A percentile compares a stretch with the other conserved stretches of the same genome.
These are phyloP conservation scores for Neurospora sp. DNA, from an alignment of 495 filamentous ascomycete genomes.

Conservation along the genomic window DNA sequence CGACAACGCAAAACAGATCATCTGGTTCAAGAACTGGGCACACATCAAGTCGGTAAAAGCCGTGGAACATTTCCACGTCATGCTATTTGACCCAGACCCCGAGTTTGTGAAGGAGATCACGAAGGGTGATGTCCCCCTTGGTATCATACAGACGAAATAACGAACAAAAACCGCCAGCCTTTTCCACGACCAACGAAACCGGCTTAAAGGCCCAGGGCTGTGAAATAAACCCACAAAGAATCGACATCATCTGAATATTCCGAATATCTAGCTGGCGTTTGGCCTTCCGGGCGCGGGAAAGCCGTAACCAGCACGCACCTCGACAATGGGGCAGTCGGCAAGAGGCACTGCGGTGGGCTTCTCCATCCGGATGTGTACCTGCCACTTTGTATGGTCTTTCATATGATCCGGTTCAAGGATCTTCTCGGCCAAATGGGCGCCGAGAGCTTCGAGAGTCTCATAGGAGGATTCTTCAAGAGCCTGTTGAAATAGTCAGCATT, in stretches of 20 bases:
- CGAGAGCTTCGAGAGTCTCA: constrained; percentile 53
- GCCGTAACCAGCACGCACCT: constrained; percentile 26
- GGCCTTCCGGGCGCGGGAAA: background rate
- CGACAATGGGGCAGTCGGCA: constrained; percentile 46
- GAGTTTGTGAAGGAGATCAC: constrained; percentile 64
- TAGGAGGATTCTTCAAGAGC: constrained; percentile 46
- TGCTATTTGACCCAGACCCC: constrained; percentile 65
- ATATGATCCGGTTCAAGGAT: constrained; percentile 17
- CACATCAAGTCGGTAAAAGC: constrained; percentile 69
- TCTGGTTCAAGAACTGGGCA: constrained; percentile 89
- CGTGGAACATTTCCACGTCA: constrained; percentile 94
- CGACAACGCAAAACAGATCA: constrained; percentile 37
- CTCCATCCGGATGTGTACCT: constrained; percentile 40
- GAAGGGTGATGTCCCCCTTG: constrained; percentile 57
- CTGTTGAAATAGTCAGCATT: too few relatives aligned
- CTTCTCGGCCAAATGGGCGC: constrained; percentile 30
- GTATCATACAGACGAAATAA: constrained; percentile 10
- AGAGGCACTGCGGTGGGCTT: constrained; percentile 49
- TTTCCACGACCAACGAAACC: background rate
- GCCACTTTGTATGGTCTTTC: constrained; percentile 22
- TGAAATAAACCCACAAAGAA: background rate
- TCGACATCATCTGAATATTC: background rate
- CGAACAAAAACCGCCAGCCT: background rate
- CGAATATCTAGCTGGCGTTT: background rate
- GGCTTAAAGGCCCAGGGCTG: background rate